phyloP scores from a whole-genome alignment of 2,329 filamentous ascomycete species.

The Clarireedia monteithiana region DNA sequence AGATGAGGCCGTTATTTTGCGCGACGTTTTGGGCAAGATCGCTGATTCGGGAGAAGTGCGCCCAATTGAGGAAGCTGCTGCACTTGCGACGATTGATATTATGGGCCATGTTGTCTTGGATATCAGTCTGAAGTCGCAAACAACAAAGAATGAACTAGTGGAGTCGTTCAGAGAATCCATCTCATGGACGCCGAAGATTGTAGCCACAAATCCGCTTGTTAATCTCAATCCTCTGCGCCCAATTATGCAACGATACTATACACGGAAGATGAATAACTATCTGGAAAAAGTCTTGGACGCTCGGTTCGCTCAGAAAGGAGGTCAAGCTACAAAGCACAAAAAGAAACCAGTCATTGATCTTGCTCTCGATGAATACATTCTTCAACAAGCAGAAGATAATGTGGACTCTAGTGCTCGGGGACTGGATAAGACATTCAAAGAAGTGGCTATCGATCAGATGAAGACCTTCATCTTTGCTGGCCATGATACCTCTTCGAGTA shows the following conservation, averaged over 20 bases:
- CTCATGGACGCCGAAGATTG: conserved; percentile 15
- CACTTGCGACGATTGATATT: conserved; percentile 19
- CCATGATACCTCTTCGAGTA: conserved; percentile 20
- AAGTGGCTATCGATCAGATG: conserved; percentile 15
- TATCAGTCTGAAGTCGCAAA: conserved; percentile 15
- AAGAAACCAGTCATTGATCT: conserved; percentile 18
- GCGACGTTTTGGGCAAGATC: conserved; percentile 11
- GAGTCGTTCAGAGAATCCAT: conserved; percentile 16
- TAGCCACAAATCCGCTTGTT: conserved; percentile 11
- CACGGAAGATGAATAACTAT: conserved; percentile 19
- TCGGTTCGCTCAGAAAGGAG: conserved; percentile 11
- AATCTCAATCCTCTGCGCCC: conserved; percentile 15
- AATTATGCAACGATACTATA: conserved; percentile 17
- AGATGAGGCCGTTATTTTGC: conserved; percentile 14
- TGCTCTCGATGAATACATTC: conserved; percentile 18
- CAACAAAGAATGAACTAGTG: conserved; percentile 14
- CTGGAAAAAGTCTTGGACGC: conserved; percentile 18
- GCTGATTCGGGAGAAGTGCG: conserved; percentile 16
- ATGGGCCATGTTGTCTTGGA: conserved; percentile 17
- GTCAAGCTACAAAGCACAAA: neutral
- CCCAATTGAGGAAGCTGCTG: conserved; percentile 15
- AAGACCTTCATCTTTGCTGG: conserved; percentile 19
- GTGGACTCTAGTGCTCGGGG: conserved; percentile 2
- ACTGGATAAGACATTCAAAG: conserved; percentile 15
- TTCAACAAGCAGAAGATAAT: conserved; percentile 9